Evolutionary conservation across 1,284 basidiomycete genomes (phyloP), one percentile per base, ranked within the genome.

Genomic region (Polyporus tsugae): DNA sequence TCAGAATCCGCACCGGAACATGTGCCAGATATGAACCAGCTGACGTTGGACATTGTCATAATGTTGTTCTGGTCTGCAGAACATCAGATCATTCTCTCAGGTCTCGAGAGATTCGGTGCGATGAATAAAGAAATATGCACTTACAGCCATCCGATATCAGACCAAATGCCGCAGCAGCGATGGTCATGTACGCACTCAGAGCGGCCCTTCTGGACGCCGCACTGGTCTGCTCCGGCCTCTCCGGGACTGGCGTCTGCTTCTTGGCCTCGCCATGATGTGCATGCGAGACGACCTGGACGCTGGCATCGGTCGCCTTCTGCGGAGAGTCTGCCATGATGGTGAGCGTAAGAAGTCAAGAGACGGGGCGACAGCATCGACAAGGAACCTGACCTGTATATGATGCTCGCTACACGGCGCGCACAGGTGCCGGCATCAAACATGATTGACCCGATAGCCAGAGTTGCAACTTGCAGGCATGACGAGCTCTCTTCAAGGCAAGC

Each of bases 91-190:
- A 22, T 49, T 49, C 46, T 6, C 60, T 33, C 44, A 42, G 42
- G 17, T 49, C 22, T 29, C 25, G 13, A 55, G 33, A 60, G 22
- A 39, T 39, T 42, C 58, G 36, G 13, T 13, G 38, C 6, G 11
- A 38, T 38, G 38, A 22, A 53, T 19, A 11, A 41, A 55, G 25
- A 42, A 15, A 1, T 39, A 11, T 36, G 41, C 46, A 82, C 82
- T 80, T 74, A 89, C 89, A 90, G 53, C 91, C 91, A 82, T 93
- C 91, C 65, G 87, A 89, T 70, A 92, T 88, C 55, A 92, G 79
- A 53, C 90, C 91, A 75, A 89, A 89, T 1, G 87, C 90, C 29
- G 90, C 84, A 55, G 89, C 89, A 42, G 84, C 79, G 71, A 91
- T 89, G 17, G 89, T 89, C 75, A 90, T 87, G 76, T 86, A 87